phyloP scores from a whole-genome alignment of 2,329 filamentous ascomycete species.

The Colletotrichum eleusines region DNA sequence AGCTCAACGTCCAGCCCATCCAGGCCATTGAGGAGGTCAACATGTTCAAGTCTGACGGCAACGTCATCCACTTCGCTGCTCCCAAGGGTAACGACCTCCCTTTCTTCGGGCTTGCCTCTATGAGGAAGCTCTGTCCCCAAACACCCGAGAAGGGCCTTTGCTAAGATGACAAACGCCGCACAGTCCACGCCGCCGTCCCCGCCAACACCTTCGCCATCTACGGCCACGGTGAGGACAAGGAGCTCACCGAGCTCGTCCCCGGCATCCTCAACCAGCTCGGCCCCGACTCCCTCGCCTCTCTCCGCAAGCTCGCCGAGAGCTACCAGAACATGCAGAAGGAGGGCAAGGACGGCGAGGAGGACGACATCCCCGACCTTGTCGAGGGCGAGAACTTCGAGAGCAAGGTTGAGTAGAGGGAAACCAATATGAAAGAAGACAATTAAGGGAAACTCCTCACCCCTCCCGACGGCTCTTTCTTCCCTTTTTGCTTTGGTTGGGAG shows the following conservation, averaged over 20 bases:
- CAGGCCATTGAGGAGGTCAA: constrained; percentile 99
- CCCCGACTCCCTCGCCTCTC: constrained; percentile 95
- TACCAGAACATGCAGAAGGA: constrained; percentile 99
- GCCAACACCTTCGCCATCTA: constrained; percentile 99
- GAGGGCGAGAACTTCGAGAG: constrained; percentile 98
- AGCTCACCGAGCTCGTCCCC: constrained; percentile 98
- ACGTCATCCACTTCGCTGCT: constrained; percentile 98
- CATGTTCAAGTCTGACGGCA: constrained; percentile 99
- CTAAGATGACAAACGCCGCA: constrained; percentile 20
- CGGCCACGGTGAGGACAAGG: constrained; percentile 98
- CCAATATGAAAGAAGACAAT: constrained; percentile 20
- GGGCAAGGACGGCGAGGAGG: constrained; percentile 82
- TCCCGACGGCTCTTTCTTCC: constrained; percentile 10
- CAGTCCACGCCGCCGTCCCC: constrained; percentile 96
- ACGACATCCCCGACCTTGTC: constrained; percentile 97
- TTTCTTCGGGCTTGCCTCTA: not conserved
- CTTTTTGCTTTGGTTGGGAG: constrained; percentile 9
- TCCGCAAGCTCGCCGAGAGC: constrained; percentile 98
- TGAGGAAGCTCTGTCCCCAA: not conserved
- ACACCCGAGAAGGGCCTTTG: not conserved
- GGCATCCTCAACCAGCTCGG: constrained; percentile 99
- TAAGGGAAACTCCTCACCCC: not conserved
- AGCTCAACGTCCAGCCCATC: constrained; percentile 99
- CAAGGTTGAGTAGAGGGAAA: constrained; percentile 84
- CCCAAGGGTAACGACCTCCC: constrained; percentile 82